Percentiles rank a stretch among this genome's conserved stretches.
Evolutionary conservation across 1,284 basidiomycete species (phyloP).

Genomic region (Papiliotrema fonsecae): DNA sequence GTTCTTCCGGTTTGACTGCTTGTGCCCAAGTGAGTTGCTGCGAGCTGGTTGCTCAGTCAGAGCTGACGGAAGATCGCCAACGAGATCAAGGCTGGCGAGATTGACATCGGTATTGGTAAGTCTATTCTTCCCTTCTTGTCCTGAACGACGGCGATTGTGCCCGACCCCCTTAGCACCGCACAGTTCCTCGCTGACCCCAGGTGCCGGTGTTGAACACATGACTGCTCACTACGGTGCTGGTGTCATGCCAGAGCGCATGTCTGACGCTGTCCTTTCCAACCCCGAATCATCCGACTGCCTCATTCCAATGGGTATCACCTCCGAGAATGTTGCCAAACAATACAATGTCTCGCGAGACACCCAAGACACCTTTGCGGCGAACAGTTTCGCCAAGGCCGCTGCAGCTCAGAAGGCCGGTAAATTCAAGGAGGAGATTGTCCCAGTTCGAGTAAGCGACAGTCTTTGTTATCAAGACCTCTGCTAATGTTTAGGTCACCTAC

Average conservation of each 20-base stretch:
- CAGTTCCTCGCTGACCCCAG: slow-evolving; percentile 47
- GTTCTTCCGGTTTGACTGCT: slow-evolving; percentile 85
- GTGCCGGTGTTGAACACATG: slow-evolving; percentile 95
- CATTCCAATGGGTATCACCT: slow-evolving; percentile 94
- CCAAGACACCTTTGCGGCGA: slow-evolving; percentile 79
- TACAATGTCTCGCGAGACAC: slow-evolving; percentile 74
- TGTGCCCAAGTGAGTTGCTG: slow-evolving; percentile 57
- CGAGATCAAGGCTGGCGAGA: slow-evolving; percentile 75
- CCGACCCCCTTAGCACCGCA: background rate
- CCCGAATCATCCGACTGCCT: slow-evolving; percentile 86
- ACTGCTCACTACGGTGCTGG: slow-evolving; percentile 73
- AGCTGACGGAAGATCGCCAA: slow-evolving; percentile 65
- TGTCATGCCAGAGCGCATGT: slow-evolving; percentile 67
- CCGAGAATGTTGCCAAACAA: slow-evolving; percentile 85
- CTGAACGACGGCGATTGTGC: background rate
- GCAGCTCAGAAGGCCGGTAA: slow-evolving; percentile 82
- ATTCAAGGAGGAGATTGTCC: slow-evolving; percentile 88
- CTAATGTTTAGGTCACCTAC: slow-evolving; percentile 54
- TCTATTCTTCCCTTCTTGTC: slow-evolving; percentile 7
- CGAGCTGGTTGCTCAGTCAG: background rate
- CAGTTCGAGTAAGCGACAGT: slow-evolving; percentile 57
- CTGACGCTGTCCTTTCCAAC: slow-evolving; percentile 71
- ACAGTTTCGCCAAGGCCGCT: slow-evolving; percentile 77
- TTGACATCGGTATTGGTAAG: slow-evolving; percentile 87
- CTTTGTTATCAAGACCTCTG: background rate